Evolutionary conservation across 1,139 yeast species (phyloP).

Genomic region (Meyerozyma smithsonii): DNA sequence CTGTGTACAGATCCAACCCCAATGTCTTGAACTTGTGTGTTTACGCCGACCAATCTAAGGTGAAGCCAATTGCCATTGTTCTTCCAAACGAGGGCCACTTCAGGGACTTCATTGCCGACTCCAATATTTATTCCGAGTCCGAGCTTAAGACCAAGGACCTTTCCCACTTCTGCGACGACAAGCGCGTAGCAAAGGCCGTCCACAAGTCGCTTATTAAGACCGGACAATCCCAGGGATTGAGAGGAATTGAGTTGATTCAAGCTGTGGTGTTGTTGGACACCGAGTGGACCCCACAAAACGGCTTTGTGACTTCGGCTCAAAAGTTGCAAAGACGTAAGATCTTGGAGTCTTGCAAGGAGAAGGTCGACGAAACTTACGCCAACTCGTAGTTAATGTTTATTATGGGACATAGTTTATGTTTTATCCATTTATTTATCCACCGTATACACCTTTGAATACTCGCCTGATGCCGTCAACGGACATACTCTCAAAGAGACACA

Average conservation of each 20-base stretch:
- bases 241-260: conserved; percentile 79
- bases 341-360: conserved; percentile 54
- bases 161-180: conserved; percentile 45
- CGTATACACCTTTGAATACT: conserved; percentile 44
- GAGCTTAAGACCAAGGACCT: conserved; percentile 51
- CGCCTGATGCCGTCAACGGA: conserved; percentile 35
- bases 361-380: conserved; percentile 55
- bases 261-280: conserved; percentile 78
- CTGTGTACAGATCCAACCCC: conserved; percentile 77
- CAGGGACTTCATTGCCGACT: conserved; percentile 50
- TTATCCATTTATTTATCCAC: conserved; percentile 7
- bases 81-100: conserved; percentile 73
- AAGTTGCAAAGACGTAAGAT: conserved; percentile 94
- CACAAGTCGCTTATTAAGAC: conserved; percentile 61
- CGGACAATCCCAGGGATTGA: conserved; percentile 76
- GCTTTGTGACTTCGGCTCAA: conserved; percentile 91
- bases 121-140: conserved; percentile 41
- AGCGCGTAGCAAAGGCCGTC: conserved; percentile 52
- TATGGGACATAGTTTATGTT: not conserved
- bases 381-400: not conserved
- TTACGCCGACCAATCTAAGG: conserved; percentile 82
- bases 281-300: conserved; percentile 98
- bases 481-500: conserved; percentile 33
- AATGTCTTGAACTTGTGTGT: conserved; percentile 80
- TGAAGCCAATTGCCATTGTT: conserved; percentile 88